These are phyloP conservation scores for Ophiosphaerella narmari DNA, from an alignment of 2,329 filamentous ascomycete genomes.

Conservation along the genomic window DNA sequence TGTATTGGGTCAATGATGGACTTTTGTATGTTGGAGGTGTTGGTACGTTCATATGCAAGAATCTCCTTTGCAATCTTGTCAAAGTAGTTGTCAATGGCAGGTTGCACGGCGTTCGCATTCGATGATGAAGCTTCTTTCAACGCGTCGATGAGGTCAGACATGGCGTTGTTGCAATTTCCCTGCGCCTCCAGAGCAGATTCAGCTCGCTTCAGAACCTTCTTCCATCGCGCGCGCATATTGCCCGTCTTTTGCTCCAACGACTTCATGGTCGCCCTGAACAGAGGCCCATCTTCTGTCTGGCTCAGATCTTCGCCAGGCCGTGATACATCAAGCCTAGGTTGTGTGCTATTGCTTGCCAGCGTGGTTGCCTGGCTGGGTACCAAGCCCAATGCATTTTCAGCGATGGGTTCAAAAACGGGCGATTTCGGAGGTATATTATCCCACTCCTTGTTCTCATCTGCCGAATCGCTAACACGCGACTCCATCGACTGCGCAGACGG, in stretches of 20 bases:
- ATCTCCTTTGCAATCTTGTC: constrained; percentile 96
- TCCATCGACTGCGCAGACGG: constrained; percentile 88
- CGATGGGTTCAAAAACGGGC: constrained; percentile 53
- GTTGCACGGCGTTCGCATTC: constrained; percentile 95
- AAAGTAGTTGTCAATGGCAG: constrained; percentile 96
- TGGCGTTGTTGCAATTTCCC: constrained; percentile 81
- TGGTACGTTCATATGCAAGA: constrained; percentile 81
- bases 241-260: constrained; percentile 94
- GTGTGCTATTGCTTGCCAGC: constrained; percentile 33
- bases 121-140: constrained; percentile 85
- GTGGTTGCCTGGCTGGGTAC: constrained; percentile 48
- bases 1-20: constrained; percentile 93
- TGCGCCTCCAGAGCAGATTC: constrained; percentile 84
- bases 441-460: constrained; percentile 55
- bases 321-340: constrained; percentile 85
- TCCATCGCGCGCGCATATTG: constrained; percentile 91
- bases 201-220: constrained; percentile 92
- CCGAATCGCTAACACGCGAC: constrained; percentile 76
- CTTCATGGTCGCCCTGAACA: constrained; percentile 97
- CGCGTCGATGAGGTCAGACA: constrained; percentile 80
- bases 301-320: constrained; percentile 80
- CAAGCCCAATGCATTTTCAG: constrained; percentile 53
- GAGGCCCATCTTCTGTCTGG: constrained; percentile 85
- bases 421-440: constrained; percentile 51
- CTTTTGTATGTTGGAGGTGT: constrained; percentile 81